Conservation (phyloP, 768 basidiomycete species). For the Fomitopsis serialis region DNA sequence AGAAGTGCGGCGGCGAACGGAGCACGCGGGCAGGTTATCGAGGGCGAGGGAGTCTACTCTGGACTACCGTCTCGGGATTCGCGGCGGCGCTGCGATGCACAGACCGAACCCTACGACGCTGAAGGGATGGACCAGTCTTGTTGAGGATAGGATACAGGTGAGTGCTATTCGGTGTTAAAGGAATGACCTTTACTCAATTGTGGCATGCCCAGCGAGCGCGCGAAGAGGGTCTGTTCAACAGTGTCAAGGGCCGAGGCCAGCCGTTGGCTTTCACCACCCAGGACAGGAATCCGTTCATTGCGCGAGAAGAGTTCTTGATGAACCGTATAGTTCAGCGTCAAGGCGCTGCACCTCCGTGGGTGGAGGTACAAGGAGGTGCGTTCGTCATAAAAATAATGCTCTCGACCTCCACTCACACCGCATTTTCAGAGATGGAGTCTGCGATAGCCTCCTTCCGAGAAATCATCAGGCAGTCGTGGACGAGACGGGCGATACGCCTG, state of each 20-base stretch:
- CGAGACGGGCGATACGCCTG: conserved; percentile 65
- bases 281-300: conserved; percentile 61
- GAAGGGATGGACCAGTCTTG: conserved; percentile 70
- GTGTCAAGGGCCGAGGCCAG: conserved; percentile 62
- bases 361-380: conserved; percentile 71
- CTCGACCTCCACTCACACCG: conserved; percentile 1
- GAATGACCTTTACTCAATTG: not conserved
- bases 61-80: conserved; percentile 68
- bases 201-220: conserved; percentile 47
- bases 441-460: conserved; percentile 58
- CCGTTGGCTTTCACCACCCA: conserved; percentile 39
- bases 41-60: conserved; percentile 67
- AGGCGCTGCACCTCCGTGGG: conserved; percentile 83
- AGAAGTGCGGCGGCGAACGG: conserved; percentile 46
- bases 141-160: conserved; percentile 81
- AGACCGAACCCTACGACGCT: conserved; percentile 52
- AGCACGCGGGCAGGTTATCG: conserved; percentile 50
- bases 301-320: conserved; percentile 77
- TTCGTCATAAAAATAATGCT: not conserved
- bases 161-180: conserved; percentile 4
- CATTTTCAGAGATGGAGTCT: conserved; percentile 54
- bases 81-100: conserved; percentile 18
- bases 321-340: conserved; percentile 80
- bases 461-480: conserved; percentile 63
- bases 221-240: conserved; percentile 62